Percentiles rank a stretch among this genome's conserved stretches.
Evolutionary conservation across 2,329 filamentous ascomycete species (phyloP).

Genomic region (Fusarium sp.): DNA sequence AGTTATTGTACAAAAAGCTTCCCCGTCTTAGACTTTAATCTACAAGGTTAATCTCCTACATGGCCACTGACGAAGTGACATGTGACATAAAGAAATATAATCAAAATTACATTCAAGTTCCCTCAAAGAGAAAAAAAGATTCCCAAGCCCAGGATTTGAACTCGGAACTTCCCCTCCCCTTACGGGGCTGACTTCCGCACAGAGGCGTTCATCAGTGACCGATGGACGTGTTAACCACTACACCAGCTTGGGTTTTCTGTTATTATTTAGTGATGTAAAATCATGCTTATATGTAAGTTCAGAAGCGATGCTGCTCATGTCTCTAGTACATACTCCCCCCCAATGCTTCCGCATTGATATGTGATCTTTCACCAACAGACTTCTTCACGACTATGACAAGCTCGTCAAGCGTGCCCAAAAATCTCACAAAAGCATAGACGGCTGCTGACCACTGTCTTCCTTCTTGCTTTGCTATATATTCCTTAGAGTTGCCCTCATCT

Average conservation of each 20-base stretch:
- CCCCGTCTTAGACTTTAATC: not conserved
- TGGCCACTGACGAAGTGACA: not conserved
- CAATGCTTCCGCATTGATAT: conserved; percentile 7
- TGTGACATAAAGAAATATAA: not conserved
- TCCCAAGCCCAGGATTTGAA: not conserved
- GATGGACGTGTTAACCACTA: not conserved
- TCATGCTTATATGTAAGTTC: too few relatives aligned
- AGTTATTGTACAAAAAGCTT: not conserved
- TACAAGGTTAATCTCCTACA: not conserved
- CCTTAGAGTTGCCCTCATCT: conserved; percentile 2
- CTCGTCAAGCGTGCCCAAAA: conserved; percentile 8
- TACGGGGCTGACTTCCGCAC: not conserved
- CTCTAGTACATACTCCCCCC: not conserved
- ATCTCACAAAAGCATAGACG: conserved; percentile 16
- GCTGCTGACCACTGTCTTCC: conserved; percentile 16
- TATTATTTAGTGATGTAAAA: not conserved
- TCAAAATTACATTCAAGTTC: not conserved
- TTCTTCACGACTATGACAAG: conserved; percentile 14
- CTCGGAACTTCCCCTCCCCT: not conserved
- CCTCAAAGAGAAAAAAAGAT: too few relatives aligned
- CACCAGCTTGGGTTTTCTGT: not conserved
- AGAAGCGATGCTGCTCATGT: too few relatives aligned
- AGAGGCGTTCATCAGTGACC: not conserved
- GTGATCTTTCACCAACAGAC: conserved; percentile 11
- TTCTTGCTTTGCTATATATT: not conserved